Percentiles rank a stretch among this genome's conserved stretches.
Evolutionary conservation across 257 asterid species (phyloP).

Genomic region (Jaltomata sinuosa): DNA sequence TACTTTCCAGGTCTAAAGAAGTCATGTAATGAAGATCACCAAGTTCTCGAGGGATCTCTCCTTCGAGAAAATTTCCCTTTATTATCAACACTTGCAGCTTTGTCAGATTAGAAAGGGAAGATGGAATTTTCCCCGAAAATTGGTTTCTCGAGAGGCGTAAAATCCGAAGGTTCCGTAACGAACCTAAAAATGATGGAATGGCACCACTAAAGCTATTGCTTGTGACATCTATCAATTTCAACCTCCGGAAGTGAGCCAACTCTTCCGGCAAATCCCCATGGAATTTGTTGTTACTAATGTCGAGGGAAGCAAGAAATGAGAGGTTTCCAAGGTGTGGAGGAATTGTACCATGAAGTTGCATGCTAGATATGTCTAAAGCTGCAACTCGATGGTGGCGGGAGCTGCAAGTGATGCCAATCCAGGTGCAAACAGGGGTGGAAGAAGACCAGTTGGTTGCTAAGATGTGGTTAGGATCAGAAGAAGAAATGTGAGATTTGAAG

Average conservation of each 20-base stretch:
- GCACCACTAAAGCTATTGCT: neutral
- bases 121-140: neutral
- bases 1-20: neutral
- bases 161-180: neutral
- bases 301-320: neutral
- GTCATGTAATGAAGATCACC: constrained; percentile 1
- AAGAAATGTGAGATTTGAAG: neutral
- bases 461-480: neutral
- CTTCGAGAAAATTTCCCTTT: neutral
- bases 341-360: neutral
- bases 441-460: neutral
- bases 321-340: neutral
- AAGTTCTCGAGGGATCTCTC: constrained; percentile 11
- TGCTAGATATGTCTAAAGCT: neutral
- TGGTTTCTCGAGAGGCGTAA: neutral
- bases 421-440: neutral
- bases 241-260: neutral
- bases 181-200: neutral
- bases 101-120: neutral
- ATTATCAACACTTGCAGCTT: neutral
- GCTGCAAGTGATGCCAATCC: neutral
- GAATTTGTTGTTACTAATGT: neutral
- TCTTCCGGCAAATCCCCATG: neutral
- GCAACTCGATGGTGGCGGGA: neutral
- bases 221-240: neutral